Evolutionary conservation across 1,139 yeast genomes (phyloP).

Genomic region (Saccharomyces pastorianus): DNA sequence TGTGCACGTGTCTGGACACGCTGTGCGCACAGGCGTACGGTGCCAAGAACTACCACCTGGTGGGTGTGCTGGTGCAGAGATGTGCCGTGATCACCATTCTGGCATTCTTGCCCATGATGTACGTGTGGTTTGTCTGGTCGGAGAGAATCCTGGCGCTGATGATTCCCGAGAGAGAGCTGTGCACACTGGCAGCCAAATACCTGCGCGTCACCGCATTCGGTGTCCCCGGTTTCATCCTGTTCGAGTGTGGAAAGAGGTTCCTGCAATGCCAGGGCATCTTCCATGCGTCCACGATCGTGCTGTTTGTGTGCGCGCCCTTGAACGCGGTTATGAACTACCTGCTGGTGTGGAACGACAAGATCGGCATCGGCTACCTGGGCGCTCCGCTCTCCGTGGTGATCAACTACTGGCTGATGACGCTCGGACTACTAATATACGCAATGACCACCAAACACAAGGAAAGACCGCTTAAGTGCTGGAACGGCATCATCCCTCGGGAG

Average conservation of each 20-base stretch:
- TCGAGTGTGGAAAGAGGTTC: conserved; percentile 65
- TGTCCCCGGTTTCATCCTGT: conserved; percentile 62
- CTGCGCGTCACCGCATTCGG: conserved; percentile 49
- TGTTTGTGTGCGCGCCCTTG: conserved; percentile 61
- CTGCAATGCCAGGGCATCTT: conserved; percentile 73
- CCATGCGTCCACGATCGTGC: conserved; percentile 68
- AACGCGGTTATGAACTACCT: conserved; percentile 56
- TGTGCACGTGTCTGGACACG: conserved; percentile 67
- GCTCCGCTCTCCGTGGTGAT: conserved; percentile 70
- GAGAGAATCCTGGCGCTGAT: conserved; percentile 38
- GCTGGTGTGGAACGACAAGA: conserved; percentile 50
- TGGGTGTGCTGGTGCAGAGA: conserved; percentile 59
- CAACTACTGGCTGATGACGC: conserved; percentile 62
- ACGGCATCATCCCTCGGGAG: conserved; percentile 42
- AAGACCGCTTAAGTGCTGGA: conserved; percentile 68
- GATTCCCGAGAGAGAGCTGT: conserved; percentile 46
- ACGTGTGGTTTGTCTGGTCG: conserved; percentile 51
- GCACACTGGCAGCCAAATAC: conserved; percentile 50
- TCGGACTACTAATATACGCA: conserved; percentile 26
- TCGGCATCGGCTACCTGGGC: conserved; percentile 64
- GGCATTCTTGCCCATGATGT: conserved; percentile 48
- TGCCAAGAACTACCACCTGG: conserved; percentile 50
- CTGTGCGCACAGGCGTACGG: conserved; percentile 75
- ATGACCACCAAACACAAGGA: conserved; percentile 22
- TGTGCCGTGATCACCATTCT: conserved; percentile 53